These are phyloP conservation scores for Saccharomycopsis malanga DNA, from an alignment of 805 yeast genomes.

Conservation along the genomic window DNA sequence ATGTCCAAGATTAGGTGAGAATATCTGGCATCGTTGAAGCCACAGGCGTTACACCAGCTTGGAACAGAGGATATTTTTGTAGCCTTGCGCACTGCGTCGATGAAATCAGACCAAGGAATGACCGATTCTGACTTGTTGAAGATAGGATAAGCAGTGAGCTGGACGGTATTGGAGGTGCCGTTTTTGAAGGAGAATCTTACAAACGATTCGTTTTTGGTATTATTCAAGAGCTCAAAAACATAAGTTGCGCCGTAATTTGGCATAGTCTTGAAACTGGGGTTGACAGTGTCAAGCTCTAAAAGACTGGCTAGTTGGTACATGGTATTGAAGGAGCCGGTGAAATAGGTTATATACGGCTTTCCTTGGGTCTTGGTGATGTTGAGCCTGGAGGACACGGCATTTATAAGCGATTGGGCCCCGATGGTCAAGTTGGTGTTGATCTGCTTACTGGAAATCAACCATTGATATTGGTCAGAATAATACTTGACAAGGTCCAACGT, in stretches of 20 bases:
- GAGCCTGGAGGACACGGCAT: conserved; percentile 31
- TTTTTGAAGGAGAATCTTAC: conserved; percentile 42
- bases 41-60: conserved; percentile 38
- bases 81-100: conserved; percentile 24
- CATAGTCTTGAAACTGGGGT: conserved; percentile 37
- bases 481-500: conserved; percentile 28
- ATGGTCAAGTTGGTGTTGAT: conserved; percentile 29
- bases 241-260: conserved; percentile 40
- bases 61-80: conserved; percentile 27
- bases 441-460: conserved; percentile 29
- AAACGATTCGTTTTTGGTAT: conserved; percentile 25
- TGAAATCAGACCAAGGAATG: conserved; percentile 35
- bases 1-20: conserved; percentile 24
- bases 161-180: conserved; percentile 31
- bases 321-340: conserved; percentile 40
- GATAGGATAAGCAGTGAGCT: conserved; percentile 31
- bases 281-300: conserved; percentile 30
- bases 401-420: conserved; percentile 38
- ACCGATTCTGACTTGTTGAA: conserved; percentile 30
- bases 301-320: conserved; percentile 37
- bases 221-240: conserved; percentile 37
- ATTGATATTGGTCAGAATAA: conserved; percentile 36
- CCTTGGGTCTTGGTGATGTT: conserved; percentile 31
- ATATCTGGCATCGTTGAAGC: conserved; percentile 23
- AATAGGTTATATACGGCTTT: conserved; percentile 35